phyloP scores from a whole-genome alignment of 768 basidiomycete genomes.

The Postia placenta region DNA sequence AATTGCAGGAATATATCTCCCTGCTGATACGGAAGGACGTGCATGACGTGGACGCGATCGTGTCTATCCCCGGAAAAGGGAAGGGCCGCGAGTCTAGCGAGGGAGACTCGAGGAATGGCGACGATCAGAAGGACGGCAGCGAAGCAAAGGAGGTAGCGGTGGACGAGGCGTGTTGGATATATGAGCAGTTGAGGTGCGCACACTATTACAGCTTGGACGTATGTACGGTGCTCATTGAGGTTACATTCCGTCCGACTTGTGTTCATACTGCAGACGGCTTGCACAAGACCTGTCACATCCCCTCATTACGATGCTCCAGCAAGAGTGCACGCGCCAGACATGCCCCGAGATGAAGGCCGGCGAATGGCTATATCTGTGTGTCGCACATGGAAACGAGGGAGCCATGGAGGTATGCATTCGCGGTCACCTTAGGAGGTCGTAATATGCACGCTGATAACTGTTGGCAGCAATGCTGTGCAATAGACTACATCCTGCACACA shows the following conservation, averaged over 20 bases:
- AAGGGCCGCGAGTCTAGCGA: conserved; percentile 27
- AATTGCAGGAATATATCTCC: conserved; percentile 92
- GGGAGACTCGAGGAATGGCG: conserved; percentile 17
- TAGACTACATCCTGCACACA: conserved; percentile 92
- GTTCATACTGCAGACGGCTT: conserved; percentile 50
- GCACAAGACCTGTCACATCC: conserved; percentile 86
- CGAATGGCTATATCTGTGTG: conserved; percentile 95
- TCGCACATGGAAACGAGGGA: conserved; percentile 86
- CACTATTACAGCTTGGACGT: background rate
- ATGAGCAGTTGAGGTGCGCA: conserved; percentile 52
- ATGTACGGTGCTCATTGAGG: background rate
- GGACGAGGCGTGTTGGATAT: conserved; percentile 83
- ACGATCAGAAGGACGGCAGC: conserved; percentile 23
- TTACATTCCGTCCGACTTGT: background rate
- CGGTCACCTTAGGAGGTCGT: background rate
- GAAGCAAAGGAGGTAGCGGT: conserved; percentile 48
- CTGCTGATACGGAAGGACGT: conserved; percentile 80
- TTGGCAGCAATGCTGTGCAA: conserved; percentile 91
- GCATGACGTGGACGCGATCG: conserved; percentile 80
- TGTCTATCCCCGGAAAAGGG: conserved; percentile 60
- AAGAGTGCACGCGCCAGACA: conserved; percentile 76
- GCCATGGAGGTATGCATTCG: conserved; percentile 65
- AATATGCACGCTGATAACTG: too few relatives aligned
- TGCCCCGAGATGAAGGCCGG: conserved; percentile 99
- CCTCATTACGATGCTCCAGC: conserved; percentile 77